Base-by-base conservation (phyloP, 306 rosid genomes). In the Dryas alaskensis region DNA sequence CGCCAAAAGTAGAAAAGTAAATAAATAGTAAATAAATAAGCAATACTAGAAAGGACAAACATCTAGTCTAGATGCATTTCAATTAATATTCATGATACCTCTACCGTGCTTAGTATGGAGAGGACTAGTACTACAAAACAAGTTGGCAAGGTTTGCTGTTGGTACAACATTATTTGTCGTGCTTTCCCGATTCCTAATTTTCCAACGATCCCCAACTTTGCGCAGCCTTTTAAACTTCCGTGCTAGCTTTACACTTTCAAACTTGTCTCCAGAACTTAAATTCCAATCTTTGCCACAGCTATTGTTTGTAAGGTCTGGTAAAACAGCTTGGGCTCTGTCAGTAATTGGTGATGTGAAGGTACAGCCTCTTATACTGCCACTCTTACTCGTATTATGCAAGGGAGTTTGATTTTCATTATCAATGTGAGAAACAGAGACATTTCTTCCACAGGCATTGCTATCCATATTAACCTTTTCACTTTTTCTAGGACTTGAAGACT, bases 211-310 rank as follows among this genome's bases (percentile, higher is more conserved):
- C 62, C 79, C 91, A 81, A 85, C 74, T 86, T 87, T 93, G 72
- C 90, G 83, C 90, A 93, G 73, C 67, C 98, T 88, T 79, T 88
- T 91, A 48, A 93, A 87, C 81, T 77, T 91, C 79, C 72, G 82
- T 37, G 70, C 72, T 65, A 77, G 86, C 81, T 88, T 80, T 48
- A 85, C 75, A 77, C 95, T 85, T 77, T 19, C 81, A 16, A 81
- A 69, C 81, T 76, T 83, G 51, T 88, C 92, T 67, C 80, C 94
- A 81, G 78, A 72, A 68, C 81, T 80, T n/a, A 83, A 75, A 83
- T 61, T 69, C 81, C 87, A 82, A 81, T 87, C 89, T 89, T 86
- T 87, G 77, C 88, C 80, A 78, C 73, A 67, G 83, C 88, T 85
- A 54, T 67, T 81, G 59, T 83, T 78, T 72, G 81, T 74, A 27